Conservation (phyloP, 2,329 filamentous ascomycete genomes). For the Reticulascus tulasneorum region DNA sequence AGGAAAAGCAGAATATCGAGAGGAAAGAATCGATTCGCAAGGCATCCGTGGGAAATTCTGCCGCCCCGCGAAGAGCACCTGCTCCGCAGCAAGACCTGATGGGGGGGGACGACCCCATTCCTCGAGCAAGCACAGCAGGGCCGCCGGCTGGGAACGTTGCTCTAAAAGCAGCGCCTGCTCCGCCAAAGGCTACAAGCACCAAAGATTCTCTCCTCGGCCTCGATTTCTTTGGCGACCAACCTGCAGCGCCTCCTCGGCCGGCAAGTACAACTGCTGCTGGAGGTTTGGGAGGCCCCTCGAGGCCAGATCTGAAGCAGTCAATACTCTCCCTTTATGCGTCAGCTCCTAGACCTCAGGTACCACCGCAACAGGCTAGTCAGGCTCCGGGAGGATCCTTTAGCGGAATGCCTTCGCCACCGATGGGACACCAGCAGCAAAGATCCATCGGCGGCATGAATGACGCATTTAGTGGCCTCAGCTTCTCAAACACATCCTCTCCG, state of each 20-base stretch:
- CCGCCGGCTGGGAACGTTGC: slow-evolving; percentile 56
- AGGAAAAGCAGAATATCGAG: slow-evolving; percentile 62
- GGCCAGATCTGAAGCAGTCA: slow-evolving; percentile 94
- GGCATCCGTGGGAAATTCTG: slow-evolving; percentile 46
- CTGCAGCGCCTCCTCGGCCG: slow-evolving; percentile 71
- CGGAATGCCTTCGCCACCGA: slow-evolving; percentile 57
- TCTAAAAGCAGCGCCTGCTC: slow-evolving; percentile 60
- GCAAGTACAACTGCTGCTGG: slow-evolving; percentile 71
- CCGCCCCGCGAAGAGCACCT: slow-evolving; percentile 26
- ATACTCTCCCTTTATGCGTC: slow-evolving; percentile 93
- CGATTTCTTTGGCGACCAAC: slow-evolving; percentile 84
- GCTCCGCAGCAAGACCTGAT: slow-evolving; percentile 73
- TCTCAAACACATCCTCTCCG: slow-evolving; percentile 32
- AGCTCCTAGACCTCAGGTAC: slow-evolving; percentile 69
- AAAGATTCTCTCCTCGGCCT: slow-evolving; percentile 90
- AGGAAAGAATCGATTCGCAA: slow-evolving; percentile 58
- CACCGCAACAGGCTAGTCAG: slow-evolving; percentile 46
- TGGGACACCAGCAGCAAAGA: slow-evolving; percentile 42
- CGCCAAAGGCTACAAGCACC: slow-evolving; percentile 64
- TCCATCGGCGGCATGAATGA: slow-evolving; percentile 67
- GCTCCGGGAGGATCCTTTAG: slow-evolving; percentile 55
- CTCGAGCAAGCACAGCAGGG: slow-evolving; percentile 71
- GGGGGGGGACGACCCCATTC: slow-evolving; percentile 66
- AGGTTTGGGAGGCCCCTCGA: slow-evolving; percentile 60
- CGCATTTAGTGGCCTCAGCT: slow-evolving; percentile 57